Percentiles rank a stretch among this genome's conserved stretches.
Evolutionary conservation across 2,329 filamentous ascomycete genomes (phyloP).

Genomic region (Diaporthe batatas): DNA sequence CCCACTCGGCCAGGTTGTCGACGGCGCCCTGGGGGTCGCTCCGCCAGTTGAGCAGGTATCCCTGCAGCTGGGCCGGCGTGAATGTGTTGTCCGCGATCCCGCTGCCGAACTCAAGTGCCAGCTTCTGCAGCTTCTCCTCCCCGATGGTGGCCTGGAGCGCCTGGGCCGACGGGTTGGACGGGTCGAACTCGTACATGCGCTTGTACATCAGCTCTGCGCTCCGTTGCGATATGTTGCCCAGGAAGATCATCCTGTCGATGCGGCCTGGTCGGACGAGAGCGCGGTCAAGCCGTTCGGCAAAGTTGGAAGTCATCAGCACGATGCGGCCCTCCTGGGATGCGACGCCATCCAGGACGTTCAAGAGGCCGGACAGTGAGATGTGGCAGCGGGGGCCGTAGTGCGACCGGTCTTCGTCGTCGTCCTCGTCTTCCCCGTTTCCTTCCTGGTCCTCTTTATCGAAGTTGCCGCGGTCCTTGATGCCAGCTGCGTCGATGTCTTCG

Average conservation of each 20-base stretch:
- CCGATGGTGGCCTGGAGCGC: conserved; percentile 23
- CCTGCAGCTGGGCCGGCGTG: conserved; percentile 64
- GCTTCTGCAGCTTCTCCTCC: conserved; percentile 54
- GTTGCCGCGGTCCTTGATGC: conserved; percentile 54
- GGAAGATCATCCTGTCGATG: conserved; percentile 72
- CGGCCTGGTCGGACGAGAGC: conserved; percentile 76
- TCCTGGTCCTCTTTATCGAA: conserved; percentile 42
- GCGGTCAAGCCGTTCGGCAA: conserved; percentile 72
- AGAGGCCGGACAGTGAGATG: conserved; percentile 61
- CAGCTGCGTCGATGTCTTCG: conserved; percentile 69
- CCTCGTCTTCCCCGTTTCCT: conserved; percentile 28
- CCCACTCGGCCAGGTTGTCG: conserved; percentile 53
- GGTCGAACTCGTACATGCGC: conserved; percentile 59
- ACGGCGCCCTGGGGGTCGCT: conserved; percentile 55
- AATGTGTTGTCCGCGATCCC: conserved; percentile 62
- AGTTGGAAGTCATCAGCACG: conserved; percentile 81
- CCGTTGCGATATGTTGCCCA: conserved; percentile 62
- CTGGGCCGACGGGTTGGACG: conserved; percentile 42
- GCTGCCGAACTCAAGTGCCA: conserved; percentile 67
- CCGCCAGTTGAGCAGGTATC: conserved; percentile 60
- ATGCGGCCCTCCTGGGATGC: conserved; percentile 78
- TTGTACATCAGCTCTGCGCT: conserved; percentile 62
- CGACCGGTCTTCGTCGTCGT: conserved; percentile 19
- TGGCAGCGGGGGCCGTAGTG: conserved; percentile 15
- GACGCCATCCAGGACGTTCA: conserved; percentile 80